These are phyloP conservation scores for Lagenidium giganteum DNA, from an alignment of 352 stramenopile species.

Conservation along the genomic window DNA sequence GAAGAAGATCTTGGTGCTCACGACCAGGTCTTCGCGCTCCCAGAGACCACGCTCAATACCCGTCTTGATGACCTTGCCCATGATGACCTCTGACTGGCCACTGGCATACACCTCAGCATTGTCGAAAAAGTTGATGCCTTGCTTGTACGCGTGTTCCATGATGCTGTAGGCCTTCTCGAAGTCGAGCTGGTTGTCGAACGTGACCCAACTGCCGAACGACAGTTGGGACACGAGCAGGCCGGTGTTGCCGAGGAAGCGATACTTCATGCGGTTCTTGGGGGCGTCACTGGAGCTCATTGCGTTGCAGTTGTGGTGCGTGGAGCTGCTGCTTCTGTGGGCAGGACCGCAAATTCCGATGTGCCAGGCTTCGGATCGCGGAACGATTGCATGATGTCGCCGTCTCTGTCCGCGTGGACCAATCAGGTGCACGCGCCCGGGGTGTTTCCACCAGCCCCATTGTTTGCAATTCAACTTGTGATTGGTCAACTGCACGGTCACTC, in stretches of 20 bases:
- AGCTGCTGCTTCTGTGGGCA: not conserved
- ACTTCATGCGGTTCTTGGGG: conserved; percentile 43
- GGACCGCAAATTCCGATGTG: too few relatives aligned
- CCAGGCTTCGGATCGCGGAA: too few relatives aligned
- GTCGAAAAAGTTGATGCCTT: conserved; percentile 67
- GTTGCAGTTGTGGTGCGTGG: too few relatives aligned
- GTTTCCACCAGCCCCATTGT: too few relatives aligned
- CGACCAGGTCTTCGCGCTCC: conserved; percentile 52
- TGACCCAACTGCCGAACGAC: conserved; percentile 50
- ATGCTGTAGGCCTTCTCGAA: conserved; percentile 56
- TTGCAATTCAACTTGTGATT: too few relatives aligned
- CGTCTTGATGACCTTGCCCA: conserved; percentile 49
- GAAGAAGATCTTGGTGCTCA: conserved; percentile 71
- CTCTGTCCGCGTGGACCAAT: too few relatives aligned
- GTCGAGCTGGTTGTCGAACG: conserved; percentile 41
- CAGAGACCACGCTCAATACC: conserved; percentile 37
- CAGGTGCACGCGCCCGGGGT: too few relatives aligned
- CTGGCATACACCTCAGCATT: conserved; percentile 53
- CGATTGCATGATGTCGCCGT: too few relatives aligned
- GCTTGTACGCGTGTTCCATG: conserved; percentile 55
- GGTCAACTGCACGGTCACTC: too few relatives aligned
- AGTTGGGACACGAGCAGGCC: conserved; percentile 43
- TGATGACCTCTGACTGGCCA: conserved; percentile 42
- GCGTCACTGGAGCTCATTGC: conserved; percentile 10
- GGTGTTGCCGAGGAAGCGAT: conserved; percentile 47